Evolutionary conservation across 805 yeast species (phyloP).

Genomic region (Ogataea angusta): DNA sequence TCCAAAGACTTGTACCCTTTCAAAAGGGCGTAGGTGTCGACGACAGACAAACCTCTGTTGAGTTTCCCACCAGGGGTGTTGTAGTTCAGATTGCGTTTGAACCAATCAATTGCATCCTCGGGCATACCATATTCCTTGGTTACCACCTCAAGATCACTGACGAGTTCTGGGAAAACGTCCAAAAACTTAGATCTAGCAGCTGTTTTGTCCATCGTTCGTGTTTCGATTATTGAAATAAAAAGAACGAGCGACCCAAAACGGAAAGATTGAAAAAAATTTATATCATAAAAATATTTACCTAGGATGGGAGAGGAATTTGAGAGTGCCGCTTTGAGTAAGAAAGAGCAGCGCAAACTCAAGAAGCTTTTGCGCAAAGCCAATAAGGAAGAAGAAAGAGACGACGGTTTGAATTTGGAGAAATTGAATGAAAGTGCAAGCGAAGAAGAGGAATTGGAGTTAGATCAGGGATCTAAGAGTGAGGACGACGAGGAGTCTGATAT

Average conservation of each 20-base stretch:
- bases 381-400: slow-evolving; percentile 34
- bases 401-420: slow-evolving; percentile 27
- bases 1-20: slow-evolving; percentile 55
- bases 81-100: slow-evolving; percentile 64
- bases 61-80: slow-evolving; percentile 96
- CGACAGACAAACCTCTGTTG: slow-evolving; percentile 93
- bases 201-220: slow-evolving; percentile 32
- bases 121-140: slow-evolving; percentile 76
- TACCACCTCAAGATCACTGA: slow-evolving; percentile 65
- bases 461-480: slow-evolving; percentile 33
- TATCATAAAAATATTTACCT: slow-evolving; percentile 1
- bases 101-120: slow-evolving; percentile 83
- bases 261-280: slow-evolving; percentile 10
- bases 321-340: slow-evolving; percentile 54
- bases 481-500: slow-evolving; percentile 70
- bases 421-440: slow-evolving; percentile 31
- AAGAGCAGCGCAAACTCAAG: slow-evolving; percentile 40
- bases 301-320: slow-evolving; percentile 32
- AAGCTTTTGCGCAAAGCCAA: slow-evolving; percentile 30
- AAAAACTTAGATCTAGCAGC: slow-evolving; percentile 54
- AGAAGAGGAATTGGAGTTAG: slow-evolving; percentile 25
- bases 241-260: background rate
- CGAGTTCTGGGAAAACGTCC: slow-evolving; percentile 70
- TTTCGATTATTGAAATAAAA: slow-evolving; percentile 1
- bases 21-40: slow-evolving; percentile 84